Evolutionary conservation across 108 stramenopile genomes (phyloP), one percentile per base, ranked within the genome.

Genomic region (Chaetoceros muelleri): DNA sequence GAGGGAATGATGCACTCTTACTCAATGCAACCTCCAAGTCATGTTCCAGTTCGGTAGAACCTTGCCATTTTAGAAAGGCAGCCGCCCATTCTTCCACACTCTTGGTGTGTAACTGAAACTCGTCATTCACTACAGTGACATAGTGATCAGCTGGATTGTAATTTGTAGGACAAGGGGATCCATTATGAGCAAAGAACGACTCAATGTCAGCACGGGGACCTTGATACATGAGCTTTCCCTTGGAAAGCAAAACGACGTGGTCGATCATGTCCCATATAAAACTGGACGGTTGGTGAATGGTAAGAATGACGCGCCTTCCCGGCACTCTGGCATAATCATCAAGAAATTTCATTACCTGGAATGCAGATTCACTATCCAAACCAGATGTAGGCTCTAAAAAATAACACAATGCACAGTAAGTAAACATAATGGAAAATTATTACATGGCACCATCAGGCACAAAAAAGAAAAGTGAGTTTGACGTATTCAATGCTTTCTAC

Each of bases 251-350:
- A 1, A 81, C 56, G 27, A 72, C 73, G 54, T 77, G 68, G 46
- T 81, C 80, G 52, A 81, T 72, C 0, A 72, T 58, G 30, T 69
- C 53, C 80, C 80, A 81, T 25, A 81, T 72, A 44, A 72, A 73
- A 13, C 52, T 30, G 10, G 66, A 69, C 30, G 80, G 76, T 29
- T 74, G 68, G 29, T 78, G 70, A 22, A 81, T 74, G 19, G 80
- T 81, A 2, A 81, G 34, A 31, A 81, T 70, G 24, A 81, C 73
- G 25, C 71, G 66, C 13, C 80, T 58, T 28, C 63, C 58, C 28
- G 69, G 34, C 24, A 74, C 47, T 18, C 57, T 52, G 16, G 52
- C 72, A 63, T 76, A 78, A 25, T 55, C 53, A 30, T 71, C 71
- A 1, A 82, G 58, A 57, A 77, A 81, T 28, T 78, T 67, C 80